Evolutionary conservation across 1,284 basidiomycete genomes (phyloP).

Genomic region (Ustilago trichophora): DNA sequence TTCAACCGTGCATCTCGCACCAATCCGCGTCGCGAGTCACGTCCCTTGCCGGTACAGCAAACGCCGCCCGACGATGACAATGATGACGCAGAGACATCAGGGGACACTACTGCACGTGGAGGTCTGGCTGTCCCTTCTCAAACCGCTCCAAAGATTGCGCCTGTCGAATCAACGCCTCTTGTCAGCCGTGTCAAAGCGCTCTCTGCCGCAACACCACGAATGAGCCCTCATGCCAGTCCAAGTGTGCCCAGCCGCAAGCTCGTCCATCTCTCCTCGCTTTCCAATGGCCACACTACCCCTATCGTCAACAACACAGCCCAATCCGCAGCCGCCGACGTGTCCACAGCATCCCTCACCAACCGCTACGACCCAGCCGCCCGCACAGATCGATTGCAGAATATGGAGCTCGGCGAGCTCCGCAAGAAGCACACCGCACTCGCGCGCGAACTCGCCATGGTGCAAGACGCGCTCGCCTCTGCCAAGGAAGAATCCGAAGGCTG

Average conservation of each 20-base stretch:
- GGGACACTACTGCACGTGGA: constrained; percentile 40
- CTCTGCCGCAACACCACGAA: constrained; percentile 15
- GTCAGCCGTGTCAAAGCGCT: constrained; percentile 27
- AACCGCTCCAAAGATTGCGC: neutral
- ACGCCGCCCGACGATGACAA: neutral
- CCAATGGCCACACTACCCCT: constrained; percentile 17
- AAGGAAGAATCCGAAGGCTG: constrained; percentile 47
- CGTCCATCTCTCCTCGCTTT: constrained; percentile 29
- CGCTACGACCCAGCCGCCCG: constrained; percentile 36
- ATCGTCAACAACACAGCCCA: neutral
- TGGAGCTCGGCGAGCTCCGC: constrained; percentile 41
- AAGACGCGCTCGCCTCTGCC: constrained; percentile 34
- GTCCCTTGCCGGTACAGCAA: constrained; percentile 31
- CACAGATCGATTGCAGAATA: constrained; percentile 32
- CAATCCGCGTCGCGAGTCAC: constrained; percentile 31
- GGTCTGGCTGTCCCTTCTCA: neutral
- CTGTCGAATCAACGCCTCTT: constrained; percentile 37
- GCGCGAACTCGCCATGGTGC: constrained; percentile 14
- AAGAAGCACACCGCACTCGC: constrained; percentile 21
- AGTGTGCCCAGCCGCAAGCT: constrained; percentile 43
- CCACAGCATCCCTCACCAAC: constrained; percentile 14
- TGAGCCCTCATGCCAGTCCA: constrained; percentile 43
- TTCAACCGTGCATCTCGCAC: constrained; percentile 43
- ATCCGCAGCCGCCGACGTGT: constrained; percentile 4
- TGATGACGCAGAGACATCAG: constrained; percentile 18